Evolutionary conservation across 2,329 filamentous ascomycete genomes (phyloP).

Genomic region (Gaeumannomyces tritici): DNA sequence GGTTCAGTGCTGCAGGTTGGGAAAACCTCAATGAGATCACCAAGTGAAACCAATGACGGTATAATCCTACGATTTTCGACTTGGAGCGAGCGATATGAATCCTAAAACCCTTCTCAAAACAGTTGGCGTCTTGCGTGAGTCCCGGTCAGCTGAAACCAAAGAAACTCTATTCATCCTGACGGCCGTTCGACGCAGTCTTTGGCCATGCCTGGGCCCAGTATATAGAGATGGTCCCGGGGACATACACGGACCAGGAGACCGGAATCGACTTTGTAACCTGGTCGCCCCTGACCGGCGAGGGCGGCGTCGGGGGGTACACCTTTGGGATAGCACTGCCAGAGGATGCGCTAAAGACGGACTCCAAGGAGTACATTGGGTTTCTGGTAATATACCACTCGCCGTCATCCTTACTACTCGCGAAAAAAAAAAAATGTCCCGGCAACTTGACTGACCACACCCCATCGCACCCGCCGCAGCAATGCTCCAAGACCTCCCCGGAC

Average conservation of each 20-base stretch:
- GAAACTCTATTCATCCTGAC: not conserved
- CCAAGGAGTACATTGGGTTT: constrained; percentile 49
- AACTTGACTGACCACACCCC: no score
- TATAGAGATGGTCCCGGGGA: not conserved
- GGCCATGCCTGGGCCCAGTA: not conserved
- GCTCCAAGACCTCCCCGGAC: constrained; percentile 30
- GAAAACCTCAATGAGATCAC: no score
- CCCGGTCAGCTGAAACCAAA: not conserved
- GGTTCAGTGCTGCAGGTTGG: no score
- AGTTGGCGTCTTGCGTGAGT: not conserved
- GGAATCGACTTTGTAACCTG: constrained; percentile 9
- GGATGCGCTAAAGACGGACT: constrained; percentile 33
- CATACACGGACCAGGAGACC: constrained; percentile 5
- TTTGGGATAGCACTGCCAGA: constrained; percentile 45
- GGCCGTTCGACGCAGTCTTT: not conserved
- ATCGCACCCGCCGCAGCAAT: constrained; percentile 23
- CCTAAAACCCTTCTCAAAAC: not conserved
- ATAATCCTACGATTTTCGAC: no score
- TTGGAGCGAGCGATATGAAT: not conserved
- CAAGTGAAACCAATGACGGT: no score
- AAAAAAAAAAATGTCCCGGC: no score
- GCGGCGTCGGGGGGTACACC: constrained; percentile 10
- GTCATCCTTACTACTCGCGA: no score
- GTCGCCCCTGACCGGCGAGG: not conserved
- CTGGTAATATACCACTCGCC: constrained; percentile 31